Percentiles rank a stretch among this genome's conserved stretches.
Conservation (phyloP, 1,284 basidiomycete genomes). For the Hemileia vastatrix region DNA sequence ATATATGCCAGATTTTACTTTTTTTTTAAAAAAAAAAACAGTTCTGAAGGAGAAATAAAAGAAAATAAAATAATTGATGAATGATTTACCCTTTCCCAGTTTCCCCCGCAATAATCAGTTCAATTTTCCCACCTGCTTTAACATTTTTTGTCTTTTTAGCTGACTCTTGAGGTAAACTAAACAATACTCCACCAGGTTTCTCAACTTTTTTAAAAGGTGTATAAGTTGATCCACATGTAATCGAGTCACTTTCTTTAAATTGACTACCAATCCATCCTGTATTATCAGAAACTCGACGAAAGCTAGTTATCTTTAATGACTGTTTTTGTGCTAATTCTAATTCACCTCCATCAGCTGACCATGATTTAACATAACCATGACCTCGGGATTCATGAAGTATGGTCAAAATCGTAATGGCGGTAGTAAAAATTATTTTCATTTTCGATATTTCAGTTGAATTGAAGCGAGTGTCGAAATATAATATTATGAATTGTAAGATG, state of each 20-base stretch:
- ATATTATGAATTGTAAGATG: too few relatives aligned
- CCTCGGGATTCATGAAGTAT: too few relatives aligned
- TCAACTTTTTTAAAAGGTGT: constrained; percentile 11
- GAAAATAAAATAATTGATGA: not conserved
- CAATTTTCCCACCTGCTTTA: constrained; percentile 12
- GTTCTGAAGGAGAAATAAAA: not conserved
- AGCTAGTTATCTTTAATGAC: constrained; percentile 6
- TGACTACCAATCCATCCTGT: constrained; percentile 23
- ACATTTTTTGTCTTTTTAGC: constrained; percentile 13
- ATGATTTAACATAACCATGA: constrained; percentile 16
- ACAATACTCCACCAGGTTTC: constrained; percentile 12
- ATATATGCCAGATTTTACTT: too few relatives aligned
- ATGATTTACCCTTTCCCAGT: constrained; percentile 17
- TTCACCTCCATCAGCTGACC: constrained; percentile 18
- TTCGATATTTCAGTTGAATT: too few relatives aligned
- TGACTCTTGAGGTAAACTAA: constrained; percentile 7
- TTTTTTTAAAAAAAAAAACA: not conserved
- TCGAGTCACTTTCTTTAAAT: constrained; percentile 9
- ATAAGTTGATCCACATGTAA: constrained; percentile 17
- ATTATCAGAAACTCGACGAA: constrained; percentile 11
- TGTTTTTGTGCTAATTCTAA: constrained; percentile 16
- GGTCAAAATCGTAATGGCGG: too few relatives aligned
- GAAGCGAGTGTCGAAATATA: too few relatives aligned
- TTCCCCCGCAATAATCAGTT: constrained; percentile 4
- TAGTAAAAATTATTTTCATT: too few relatives aligned